Conservation (phyloP, 805 yeast genomes). For the Zygosaccharomyces gambellarensis region DNA sequence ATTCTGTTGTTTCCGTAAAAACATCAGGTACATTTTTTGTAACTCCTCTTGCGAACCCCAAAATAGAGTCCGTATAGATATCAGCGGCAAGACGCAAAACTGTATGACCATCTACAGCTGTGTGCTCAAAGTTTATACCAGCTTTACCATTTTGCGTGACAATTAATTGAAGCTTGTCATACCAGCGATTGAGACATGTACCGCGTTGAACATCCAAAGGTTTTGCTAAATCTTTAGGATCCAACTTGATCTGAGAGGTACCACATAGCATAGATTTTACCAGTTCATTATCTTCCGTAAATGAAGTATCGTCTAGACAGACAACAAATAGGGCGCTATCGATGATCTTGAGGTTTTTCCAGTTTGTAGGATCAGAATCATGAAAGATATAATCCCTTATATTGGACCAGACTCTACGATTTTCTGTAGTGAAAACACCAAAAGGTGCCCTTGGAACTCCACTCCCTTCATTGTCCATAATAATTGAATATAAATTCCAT, state of each 20-base stretch:
- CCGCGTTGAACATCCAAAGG: slow-evolving; percentile 78
- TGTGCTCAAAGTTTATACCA: slow-evolving; percentile 89
- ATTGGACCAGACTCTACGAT: slow-evolving; percentile 81
- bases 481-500: slow-evolving; percentile 67
- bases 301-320: slow-evolving; percentile 72
- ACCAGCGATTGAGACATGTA: slow-evolving; percentile 93
- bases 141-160: slow-evolving; percentile 86
- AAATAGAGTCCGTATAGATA: slow-evolving; percentile 84
- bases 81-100: slow-evolving; percentile 84
- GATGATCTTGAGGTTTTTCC: slow-evolving; percentile 65
- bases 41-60: slow-evolving; percentile 79
- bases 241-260: slow-evolving; percentile 61
- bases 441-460: slow-evolving; percentile 71
- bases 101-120: slow-evolving; percentile 95
- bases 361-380: slow-evolving; percentile 46
- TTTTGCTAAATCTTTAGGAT: slow-evolving; percentile 13
- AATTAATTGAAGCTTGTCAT: slow-evolving; percentile 84
- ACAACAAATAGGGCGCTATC: slow-evolving; percentile 80
- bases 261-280: slow-evolving; percentile 89
- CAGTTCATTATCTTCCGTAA: slow-evolving; percentile 52
- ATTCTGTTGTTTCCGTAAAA: slow-evolving; percentile 12
- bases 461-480: slow-evolving; percentile 56
- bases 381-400: slow-evolving; percentile 51
- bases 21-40: slow-evolving; percentile 49
- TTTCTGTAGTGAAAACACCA: slow-evolving; percentile 87